Conservation (phyloP, 768 basidiomycete genomes). For the Boletus rufocinnamomeus region DNA sequence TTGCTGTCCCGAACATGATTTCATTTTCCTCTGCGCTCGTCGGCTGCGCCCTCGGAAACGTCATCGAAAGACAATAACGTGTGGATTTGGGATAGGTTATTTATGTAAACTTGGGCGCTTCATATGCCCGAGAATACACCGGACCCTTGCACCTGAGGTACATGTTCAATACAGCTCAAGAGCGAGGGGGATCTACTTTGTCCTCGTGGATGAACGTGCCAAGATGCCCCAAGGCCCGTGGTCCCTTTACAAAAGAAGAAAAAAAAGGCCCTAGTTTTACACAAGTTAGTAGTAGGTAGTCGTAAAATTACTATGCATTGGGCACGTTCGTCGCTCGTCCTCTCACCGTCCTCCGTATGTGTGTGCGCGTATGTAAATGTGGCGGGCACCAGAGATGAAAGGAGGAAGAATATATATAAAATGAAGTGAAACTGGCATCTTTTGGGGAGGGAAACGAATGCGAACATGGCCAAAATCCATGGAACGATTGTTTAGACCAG, state of each 20-base stretch:
- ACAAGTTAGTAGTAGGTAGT: background rate
- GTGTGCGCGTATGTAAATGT: background rate
- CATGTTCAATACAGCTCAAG: no score
- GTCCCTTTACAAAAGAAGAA: background rate
- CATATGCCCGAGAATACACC: no score
- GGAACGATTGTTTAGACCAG: background rate
- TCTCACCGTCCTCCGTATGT: background rate
- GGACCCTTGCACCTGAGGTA: no score
- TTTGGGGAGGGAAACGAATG: background rate
- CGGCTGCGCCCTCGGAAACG: no score
- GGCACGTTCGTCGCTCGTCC: background rate
- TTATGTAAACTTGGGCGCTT: no score
- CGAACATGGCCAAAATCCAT: background rate
- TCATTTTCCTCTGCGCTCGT: no score
- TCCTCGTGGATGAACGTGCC: no score
- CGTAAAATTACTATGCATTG: constrained; percentile 2
- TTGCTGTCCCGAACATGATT: no score
- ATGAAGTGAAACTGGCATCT: background rate
- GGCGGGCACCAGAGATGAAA: background rate
- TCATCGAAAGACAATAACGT: no score
- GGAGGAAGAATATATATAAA: background rate
- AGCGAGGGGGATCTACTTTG: no score
- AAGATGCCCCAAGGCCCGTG: no score
- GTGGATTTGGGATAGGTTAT: no score
- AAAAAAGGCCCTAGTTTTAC: background rate